Evolutionary conservation across 331 rosid species (phyloP).

Genomic region (Phaseolus coccineus): DNA sequence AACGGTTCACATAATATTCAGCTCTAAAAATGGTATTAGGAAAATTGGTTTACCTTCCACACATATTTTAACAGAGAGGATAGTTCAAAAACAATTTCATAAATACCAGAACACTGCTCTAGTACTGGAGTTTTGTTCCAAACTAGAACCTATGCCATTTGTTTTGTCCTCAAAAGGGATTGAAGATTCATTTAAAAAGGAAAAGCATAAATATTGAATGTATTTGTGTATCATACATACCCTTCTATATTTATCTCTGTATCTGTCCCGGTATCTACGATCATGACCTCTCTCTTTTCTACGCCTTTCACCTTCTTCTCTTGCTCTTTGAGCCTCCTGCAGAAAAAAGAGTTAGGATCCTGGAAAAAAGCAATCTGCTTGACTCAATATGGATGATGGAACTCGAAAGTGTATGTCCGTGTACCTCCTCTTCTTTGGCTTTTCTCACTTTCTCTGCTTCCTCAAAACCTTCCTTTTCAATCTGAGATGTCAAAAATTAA

Average conservation of each 20-base stretch:
- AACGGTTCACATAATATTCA: background rate
- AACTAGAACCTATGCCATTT: background rate
- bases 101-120: background rate
- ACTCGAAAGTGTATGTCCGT: conserved; percentile 21
- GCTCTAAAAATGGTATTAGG: background rate
- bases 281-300: conserved; percentile 78
- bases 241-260: conserved; percentile 76
- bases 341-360: conserved; percentile 38
- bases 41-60: conserved; percentile 7
- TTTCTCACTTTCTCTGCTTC: conserved; percentile 86
- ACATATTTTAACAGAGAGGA: conserved; percentile 25
- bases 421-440: conserved; percentile 83
- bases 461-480: conserved; percentile 83
- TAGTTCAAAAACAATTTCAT: conserved; percentile 9
- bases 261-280: conserved; percentile 69
- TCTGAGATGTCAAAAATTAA: conserved; percentile 53
- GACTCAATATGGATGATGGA: conserved; percentile 16
- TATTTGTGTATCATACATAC: conserved; percentile 50
- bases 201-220: conserved; percentile 11
- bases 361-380: background rate
- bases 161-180: conserved; percentile 20
- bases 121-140: background rate
- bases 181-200: conserved; percentile 2
- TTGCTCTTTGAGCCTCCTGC: conserved; percentile 94
- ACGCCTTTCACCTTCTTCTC: conserved; percentile 93